These are phyloP conservation scores for Ophiocordyceps australis DNA, from an alignment of 2,329 filamentous ascomycete genomes.

Conservation along the genomic window DNA sequence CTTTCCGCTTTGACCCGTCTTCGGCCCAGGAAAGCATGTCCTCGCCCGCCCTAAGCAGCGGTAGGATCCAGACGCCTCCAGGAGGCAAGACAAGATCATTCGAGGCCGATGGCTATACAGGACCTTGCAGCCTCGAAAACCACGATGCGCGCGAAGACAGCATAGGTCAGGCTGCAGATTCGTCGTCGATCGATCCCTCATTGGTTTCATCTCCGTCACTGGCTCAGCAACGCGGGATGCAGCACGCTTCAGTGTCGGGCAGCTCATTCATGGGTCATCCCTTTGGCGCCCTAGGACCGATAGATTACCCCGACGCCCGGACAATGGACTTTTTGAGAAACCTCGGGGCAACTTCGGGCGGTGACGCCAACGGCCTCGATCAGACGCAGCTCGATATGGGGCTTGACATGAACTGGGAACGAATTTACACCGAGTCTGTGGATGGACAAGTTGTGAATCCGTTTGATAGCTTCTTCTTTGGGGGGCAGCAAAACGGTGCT, in stretches of 20 bases:
- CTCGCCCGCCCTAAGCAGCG: conserved; percentile 18
- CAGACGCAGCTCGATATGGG: conserved; percentile 42
- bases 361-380: conserved; percentile 15
- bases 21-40: conserved; percentile 19
- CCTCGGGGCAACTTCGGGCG: conserved; percentile 15
- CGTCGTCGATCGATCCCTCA: conserved; percentile 18
- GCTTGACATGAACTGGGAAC: conserved; percentile 47
- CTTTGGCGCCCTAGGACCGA: conserved; percentile 14
- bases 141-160: too few relatives aligned
- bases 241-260: conserved; percentile 9
- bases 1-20: conserved; percentile 17
- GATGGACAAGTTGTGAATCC: conserved; percentile 45
- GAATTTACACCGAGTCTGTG: conserved; percentile 42
- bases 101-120: conserved; percentile 13
- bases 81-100: conserved; percentile 18
- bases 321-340: conserved; percentile 34
- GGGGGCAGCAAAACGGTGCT: conserved; percentile 27
- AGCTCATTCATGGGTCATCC: conserved; percentile 14
- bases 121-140: too few relatives aligned
- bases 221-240: conserved; percentile 16
- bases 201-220: conserved; percentile 26
- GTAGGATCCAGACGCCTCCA: conserved; percentile 20
- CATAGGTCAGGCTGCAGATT: conserved; percentile 10
- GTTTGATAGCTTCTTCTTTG: conserved; percentile 60
- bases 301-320: conserved; percentile 28